Evolutionary conservation across 202 grass and related monocot species (phyloP).

Genomic region (Schoenoplectus triqueter): DNA sequence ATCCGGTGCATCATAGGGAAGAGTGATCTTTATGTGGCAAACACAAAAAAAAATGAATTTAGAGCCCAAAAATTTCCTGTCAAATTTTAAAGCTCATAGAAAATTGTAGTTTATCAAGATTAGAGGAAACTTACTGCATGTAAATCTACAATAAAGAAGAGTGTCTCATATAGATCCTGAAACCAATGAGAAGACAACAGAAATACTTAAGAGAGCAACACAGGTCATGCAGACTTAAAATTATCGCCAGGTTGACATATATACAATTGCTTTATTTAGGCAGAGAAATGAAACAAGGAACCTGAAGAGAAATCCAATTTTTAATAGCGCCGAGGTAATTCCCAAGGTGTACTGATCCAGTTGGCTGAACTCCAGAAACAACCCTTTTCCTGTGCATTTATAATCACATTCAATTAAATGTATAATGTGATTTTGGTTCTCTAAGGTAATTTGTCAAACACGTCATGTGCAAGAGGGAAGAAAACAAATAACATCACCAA

Average conservation of each 20-base stretch:
- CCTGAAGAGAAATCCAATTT: constrained; percentile 97
- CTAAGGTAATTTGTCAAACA: constrained; percentile 30
- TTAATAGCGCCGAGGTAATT: constrained; percentile 98
- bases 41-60: constrained; percentile 38
- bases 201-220: constrained; percentile 30
- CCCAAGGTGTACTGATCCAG: constrained; percentile 91
- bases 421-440: constrained; percentile 19
- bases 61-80: constrained; percentile 27
- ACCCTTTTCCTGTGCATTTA: constrained; percentile 77
- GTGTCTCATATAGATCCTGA: constrained; percentile 90
- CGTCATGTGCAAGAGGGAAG: background rate
- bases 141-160: constrained; percentile 98
- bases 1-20: constrained; percentile 77
- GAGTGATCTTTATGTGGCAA: constrained; percentile 65
- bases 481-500: background rate
- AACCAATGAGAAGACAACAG: constrained; percentile 33
- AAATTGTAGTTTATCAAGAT: constrained; percentile 12
- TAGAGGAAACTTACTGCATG: constrained; percentile 69
- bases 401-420: background rate
- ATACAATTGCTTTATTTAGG: constrained; percentile 5
- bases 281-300: constrained; percentile 34
- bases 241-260: constrained; percentile 21
- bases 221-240: constrained; percentile 18
- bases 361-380: constrained; percentile 96
- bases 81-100: background rate